Evolutionary conservation across 495 filamentous ascomycete species (phyloP), one percentile per base, ranked within the genome.

Genomic region (Penicillium roqueforti): DNA sequence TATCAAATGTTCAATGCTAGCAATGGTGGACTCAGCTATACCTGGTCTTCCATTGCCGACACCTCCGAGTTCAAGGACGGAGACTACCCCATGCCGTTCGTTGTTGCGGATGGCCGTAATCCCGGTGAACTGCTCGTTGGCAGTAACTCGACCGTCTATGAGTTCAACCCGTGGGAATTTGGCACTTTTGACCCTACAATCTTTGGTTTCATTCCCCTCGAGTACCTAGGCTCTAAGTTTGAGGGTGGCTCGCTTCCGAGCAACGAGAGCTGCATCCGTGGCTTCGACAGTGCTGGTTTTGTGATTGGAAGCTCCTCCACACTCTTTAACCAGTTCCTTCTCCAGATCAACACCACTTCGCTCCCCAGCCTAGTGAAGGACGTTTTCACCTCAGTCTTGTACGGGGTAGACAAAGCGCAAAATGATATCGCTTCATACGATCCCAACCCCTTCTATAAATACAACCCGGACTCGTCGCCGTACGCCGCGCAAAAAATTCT

Each of bases 231-330:
- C 7, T 90, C 91, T 22, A 86, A 87, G 59, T 95, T 96, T 69
- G 81, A 74, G 36, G 76, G 54, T 19, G 92, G 92, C 36, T 58
- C 67, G 19, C 69, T 95, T 14, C 71, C 78, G 1, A 56, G 71
- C n/a, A 68, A 75, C 54, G 80, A 83, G 51, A 61, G 70, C 26
- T 97, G 92, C 66, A 76, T 95, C 3, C 67, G 72, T 7, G 92
- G 92, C 4, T 95, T 89, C 59, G 92, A 97, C 73, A 90, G 90
- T 62, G 81, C 78, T 39, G 91, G 90, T 20, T 97, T 80, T 66
- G 71, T 96, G 29, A 91, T 95, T 81, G 93, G 92, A 29, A 96
- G 92, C 0, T 92, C 87, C n/a, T 89, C 86, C 18, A 86, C 86
- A 9, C 80, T 97, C 29, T 97, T 97, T 83, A 97, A 97, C 72